These are phyloP conservation scores for Cutaneotrichosporon dermatis DNA, from an alignment of 1,284 basidiomycete genomes.

Conservation along the genomic window DNA sequence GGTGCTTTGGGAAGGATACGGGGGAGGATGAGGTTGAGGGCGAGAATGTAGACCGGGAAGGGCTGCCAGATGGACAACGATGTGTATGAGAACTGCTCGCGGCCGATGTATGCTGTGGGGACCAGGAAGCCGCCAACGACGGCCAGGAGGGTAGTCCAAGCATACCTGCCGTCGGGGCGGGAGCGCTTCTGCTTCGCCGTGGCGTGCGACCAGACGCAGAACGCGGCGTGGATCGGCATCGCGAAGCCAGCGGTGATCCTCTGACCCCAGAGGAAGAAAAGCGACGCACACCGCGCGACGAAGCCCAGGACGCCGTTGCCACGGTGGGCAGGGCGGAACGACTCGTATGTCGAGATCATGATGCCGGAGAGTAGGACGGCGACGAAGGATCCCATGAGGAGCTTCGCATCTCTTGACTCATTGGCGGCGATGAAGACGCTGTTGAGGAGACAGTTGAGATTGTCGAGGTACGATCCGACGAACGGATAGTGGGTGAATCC, in stretches of 20 bases:
- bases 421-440: slow-evolving; percentile 4
- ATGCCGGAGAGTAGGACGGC: slow-evolving; percentile 3
- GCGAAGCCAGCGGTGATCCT: slow-evolving; percentile 10
- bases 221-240: slow-evolving; percentile 7
- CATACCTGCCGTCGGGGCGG: slow-evolving; percentile 7
- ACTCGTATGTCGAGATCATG: slow-evolving; percentile 9
- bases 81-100: background rate
- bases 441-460: slow-evolving; percentile 13
- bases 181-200: background rate
- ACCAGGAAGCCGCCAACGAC: background rate
- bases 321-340: slow-evolving; percentile 5
- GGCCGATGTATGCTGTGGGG: slow-evolving; percentile 2
- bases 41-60: slow-evolving; percentile 16
- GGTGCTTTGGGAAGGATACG: background rate
- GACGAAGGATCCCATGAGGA: slow-evolving; percentile 10
- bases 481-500: slow-evolving; percentile 2
- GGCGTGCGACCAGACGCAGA: slow-evolving; percentile 1
- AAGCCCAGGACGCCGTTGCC: background rate
- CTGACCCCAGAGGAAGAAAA: slow-evolving; percentile 14
- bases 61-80: slow-evolving; percentile 16
- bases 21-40: slow-evolving; percentile 9
- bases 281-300: slow-evolving; percentile 3
- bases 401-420: background rate
- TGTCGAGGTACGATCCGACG: slow-evolving; percentile 2
- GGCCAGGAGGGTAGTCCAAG: slow-evolving; percentile 9